A percentile compares a stretch with the other conserved stretches of the same genome.
Conservation (phyloP, 176 grass and related monocot genomes). For the Ensete glaucum region DNA sequence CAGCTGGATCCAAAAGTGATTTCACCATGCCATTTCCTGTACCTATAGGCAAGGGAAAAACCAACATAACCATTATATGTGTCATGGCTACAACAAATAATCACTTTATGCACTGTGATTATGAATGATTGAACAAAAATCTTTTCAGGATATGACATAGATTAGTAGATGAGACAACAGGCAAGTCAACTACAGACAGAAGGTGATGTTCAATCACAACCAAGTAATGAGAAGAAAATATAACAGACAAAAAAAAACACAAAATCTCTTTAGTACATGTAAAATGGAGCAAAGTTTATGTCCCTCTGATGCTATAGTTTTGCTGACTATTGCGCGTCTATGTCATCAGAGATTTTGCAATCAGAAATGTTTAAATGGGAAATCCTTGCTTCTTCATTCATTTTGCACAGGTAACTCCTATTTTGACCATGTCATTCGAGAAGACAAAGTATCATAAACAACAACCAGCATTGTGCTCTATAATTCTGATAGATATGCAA, state of each 20-base stretch:
- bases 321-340: no score
- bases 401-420: no score
- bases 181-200: background rate
- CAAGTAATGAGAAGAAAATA: background rate
- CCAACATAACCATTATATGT: background rate
- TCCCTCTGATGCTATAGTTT: background rate
- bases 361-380: no score
- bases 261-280: background rate
- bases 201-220: background rate
- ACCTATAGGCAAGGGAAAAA: conserved; percentile 30
- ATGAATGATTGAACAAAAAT: background rate
- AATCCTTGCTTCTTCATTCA: no score
- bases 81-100: background rate
- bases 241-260: background rate
- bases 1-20: conserved; percentile 59
- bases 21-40: conserved; percentile 90
- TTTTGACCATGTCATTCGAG: no score
- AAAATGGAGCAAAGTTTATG: background rate
- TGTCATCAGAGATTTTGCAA: no score
- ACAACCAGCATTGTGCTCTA: no score
- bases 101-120: background rate
- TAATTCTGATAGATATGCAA: no score
- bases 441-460: no score
- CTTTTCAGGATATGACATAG: background rate
- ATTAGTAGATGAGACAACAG: background rate